Conservation (phyloP, 768 basidiomycete species). For the Gloeophyllum trabeum region DNA sequence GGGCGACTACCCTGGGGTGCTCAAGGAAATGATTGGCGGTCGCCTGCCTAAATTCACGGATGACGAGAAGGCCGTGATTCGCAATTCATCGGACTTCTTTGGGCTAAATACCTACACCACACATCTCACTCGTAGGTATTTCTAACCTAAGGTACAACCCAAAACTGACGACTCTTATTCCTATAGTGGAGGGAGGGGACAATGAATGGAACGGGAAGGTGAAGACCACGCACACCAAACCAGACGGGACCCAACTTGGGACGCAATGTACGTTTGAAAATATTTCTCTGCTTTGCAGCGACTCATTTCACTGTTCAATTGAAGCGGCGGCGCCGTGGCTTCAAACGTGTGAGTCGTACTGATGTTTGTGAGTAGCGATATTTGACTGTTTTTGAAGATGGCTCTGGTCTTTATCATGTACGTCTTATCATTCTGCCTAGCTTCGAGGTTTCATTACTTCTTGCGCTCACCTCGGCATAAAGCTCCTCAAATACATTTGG, state of each 20-base stretch:
- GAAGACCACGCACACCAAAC: constrained; percentile 49
- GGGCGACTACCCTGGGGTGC: constrained; percentile 52
- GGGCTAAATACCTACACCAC: constrained; percentile 69
- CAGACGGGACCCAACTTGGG: constrained; percentile 54
- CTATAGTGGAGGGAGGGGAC: constrained; percentile 41
- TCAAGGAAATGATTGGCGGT: constrained; percentile 43
- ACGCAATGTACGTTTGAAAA: constrained; percentile 44
- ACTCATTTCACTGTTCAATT: neutral
- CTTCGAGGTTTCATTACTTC: neutral
- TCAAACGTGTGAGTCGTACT: constrained; percentile 18
- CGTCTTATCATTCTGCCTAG: too few relatives aligned
- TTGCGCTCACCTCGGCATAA: neutral
- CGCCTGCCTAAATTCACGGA: constrained; percentile 47
- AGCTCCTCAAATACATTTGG: constrained; percentile 28
- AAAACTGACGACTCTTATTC: neutral
- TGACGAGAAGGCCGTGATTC: constrained; percentile 44
- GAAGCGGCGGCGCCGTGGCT: constrained; percentile 25
- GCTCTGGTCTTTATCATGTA: too few relatives aligned
- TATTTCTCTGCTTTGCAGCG: too few relatives aligned
- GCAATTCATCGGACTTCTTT: constrained; percentile 60
- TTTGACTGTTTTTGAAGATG: too few relatives aligned
- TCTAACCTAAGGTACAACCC: neutral
- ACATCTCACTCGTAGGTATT: constrained; percentile 40
- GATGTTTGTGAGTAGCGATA: too few relatives aligned
- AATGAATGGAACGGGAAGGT: constrained; percentile 55